phyloP scores from a whole-genome alignment of 2,329 filamentous ascomycete genomes.

The Xylariomycetidae sp. region DNA sequence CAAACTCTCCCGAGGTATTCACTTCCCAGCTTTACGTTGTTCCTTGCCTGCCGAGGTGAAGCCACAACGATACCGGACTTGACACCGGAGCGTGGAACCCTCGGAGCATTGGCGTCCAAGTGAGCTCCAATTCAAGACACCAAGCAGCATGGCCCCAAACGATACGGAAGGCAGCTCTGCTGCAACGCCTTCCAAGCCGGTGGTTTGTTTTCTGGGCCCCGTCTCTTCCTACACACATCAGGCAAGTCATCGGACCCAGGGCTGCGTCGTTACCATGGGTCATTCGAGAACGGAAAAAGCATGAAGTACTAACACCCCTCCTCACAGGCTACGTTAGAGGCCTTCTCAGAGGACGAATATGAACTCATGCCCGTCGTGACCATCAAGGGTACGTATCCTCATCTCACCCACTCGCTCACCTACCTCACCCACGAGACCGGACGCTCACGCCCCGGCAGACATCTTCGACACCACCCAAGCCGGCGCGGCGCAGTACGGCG shows the following conservation, averaged over 20 bases:
- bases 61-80: too few relatives aligned
- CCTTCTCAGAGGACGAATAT: slow-evolving; percentile 43
- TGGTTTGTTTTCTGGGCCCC: slow-evolving; percentile 45
- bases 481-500: slow-evolving; percentile 59
- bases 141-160: slow-evolving; percentile 11
- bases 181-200: slow-evolving; percentile 25
- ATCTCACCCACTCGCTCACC: not conserved
- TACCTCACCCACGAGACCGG: slow-evolving; percentile 1
- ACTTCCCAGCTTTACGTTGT: too few relatives aligned
- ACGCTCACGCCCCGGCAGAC: slow-evolving; percentile 39
- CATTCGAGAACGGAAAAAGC: not conserved
- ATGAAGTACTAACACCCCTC: not conserved
- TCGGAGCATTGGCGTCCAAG: too few relatives aligned
- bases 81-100: too few relatives aligned
- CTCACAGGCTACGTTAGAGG: slow-evolving; percentile 37
- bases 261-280: slow-evolving; percentile 15
- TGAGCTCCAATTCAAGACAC: too few relatives aligned
- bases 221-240: slow-evolving; percentile 46
- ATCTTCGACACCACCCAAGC: slow-evolving; percentile 75
- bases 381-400: slow-evolving; percentile 35
- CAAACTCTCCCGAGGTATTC: too few relatives aligned
- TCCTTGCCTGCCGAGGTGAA: too few relatives aligned
- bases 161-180: slow-evolving; percentile 3
- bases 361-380: slow-evolving; percentile 44
- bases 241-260: too few relatives aligned